A percentile compares a stretch with the other conserved stretches of the same genome.
These are phyloP conservation scores for Vigna nakashimae DNA, from an alignment of 306 rosid species.

Conservation along the genomic window DNA sequence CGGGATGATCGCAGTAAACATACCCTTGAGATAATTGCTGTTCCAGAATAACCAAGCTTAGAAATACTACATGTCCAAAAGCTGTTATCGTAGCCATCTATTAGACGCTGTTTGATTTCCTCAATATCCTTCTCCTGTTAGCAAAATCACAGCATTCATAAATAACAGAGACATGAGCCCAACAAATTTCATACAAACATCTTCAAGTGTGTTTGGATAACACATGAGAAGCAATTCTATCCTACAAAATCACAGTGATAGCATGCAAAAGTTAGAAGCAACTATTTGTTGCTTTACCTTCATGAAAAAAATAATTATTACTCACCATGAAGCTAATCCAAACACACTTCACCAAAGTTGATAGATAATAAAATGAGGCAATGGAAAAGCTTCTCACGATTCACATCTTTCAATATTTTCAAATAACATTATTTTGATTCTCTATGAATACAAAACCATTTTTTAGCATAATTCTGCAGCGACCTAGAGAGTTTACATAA, in stretches of 20 bases:
- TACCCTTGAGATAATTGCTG: slow-evolving; percentile 93
- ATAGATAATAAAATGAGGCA: slow-evolving; percentile 23
- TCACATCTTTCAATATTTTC: slow-evolving; percentile 18
- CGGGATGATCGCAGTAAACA: slow-evolving; percentile 36
- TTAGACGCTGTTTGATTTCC: slow-evolving; percentile 56
- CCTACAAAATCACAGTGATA: neutral
- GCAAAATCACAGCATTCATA: slow-evolving; percentile 36
- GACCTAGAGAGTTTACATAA: slow-evolving; percentile 29
- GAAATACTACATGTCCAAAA: slow-evolving; percentile 93
- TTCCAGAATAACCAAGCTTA: slow-evolving; percentile 96
- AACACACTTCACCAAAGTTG: slow-evolving; percentile 4
- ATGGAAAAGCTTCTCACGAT: slow-evolving; percentile 3
- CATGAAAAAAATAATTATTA: too few species aligned
- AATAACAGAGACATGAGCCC: slow-evolving; percentile 27
- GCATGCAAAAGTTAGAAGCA: neutral
- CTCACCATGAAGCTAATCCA: neutral
- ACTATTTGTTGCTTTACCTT: neutral
- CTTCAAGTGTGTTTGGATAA: neutral
- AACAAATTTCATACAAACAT: slow-evolving; percentile 31
- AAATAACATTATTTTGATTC: neutral
- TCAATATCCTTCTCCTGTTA: slow-evolving; percentile 86
- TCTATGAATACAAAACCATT: slow-evolving; percentile 15
- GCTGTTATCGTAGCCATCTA: slow-evolving; percentile 84
- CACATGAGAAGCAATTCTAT: neutral
- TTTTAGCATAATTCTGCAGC: slow-evolving; percentile 15